Evolutionary conservation across 2,329 filamentous ascomycete genomes (phyloP).

Genomic region (Chaetoscypha palmicola): DNA sequence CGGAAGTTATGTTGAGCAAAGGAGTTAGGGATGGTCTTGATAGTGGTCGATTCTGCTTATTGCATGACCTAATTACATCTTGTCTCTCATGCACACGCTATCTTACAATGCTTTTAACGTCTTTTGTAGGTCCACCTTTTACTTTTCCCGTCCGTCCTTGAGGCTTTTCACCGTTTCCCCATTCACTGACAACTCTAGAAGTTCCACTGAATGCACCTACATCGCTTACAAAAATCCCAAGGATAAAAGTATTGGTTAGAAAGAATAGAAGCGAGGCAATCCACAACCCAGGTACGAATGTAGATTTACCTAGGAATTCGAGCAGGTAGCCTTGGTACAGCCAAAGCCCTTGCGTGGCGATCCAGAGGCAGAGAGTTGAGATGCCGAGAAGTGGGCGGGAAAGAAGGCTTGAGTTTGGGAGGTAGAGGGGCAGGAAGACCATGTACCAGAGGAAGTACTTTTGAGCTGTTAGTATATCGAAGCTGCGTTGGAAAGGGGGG

Average conservation of each 20-base stretch:
- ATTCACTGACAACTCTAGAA: no score
- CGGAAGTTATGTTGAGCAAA: no score
- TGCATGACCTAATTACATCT: no score
- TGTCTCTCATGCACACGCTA: no score
- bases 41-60: no score
- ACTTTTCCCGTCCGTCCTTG: no score
- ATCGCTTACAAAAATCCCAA: constrained; percentile 73
- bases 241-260: constrained; percentile 75
- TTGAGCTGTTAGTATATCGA: neutral
- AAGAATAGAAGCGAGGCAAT: constrained; percentile 72
- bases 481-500: neutral
- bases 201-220: no score
- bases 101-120: no score
- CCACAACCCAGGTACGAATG: constrained; percentile 82
- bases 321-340: constrained; percentile 67
- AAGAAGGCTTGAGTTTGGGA: constrained; percentile 71
- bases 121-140: no score
- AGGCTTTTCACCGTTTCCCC: no score
- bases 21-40: no score
- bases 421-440: constrained; percentile 84
- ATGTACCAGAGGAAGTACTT: constrained; percentile 99
- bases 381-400: constrained; percentile 53
- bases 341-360: constrained; percentile 68
- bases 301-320: constrained; percentile 74
- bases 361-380: constrained; percentile 63